These are phyloP conservation scores for Leishmania mexicana DNA, from an alignment of 208 protist species.

Conservation along the genomic window DNA sequence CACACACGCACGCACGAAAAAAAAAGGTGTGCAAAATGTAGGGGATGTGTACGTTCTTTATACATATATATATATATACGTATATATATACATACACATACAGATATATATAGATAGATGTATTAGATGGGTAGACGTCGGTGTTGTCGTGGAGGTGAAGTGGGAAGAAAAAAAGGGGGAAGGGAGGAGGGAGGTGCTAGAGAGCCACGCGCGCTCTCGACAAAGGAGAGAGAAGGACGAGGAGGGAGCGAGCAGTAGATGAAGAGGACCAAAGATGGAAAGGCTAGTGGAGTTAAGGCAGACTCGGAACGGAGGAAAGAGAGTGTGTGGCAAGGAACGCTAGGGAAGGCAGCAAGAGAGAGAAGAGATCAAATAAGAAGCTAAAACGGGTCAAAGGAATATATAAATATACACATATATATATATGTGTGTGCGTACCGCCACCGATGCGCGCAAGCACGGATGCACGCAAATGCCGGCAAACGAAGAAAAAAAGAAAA, in stretches of 20 bases:
- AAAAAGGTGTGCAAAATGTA: background rate
- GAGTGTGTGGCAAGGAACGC: background rate
- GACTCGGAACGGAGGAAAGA: background rate
- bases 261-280: background rate
- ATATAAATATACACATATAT: too few relatives aligned
- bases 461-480: background rate
- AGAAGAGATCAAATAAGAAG: constrained; percentile 14
- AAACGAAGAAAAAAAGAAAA: constrained; percentile 19
- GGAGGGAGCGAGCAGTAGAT: background rate
- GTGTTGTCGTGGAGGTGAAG: background rate
- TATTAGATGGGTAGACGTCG: background rate
- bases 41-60: background rate
- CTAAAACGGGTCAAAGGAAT: constrained; percentile 3
- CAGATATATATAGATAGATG: background rate
- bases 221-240: background rate
- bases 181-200: background rate
- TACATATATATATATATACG: background rate
- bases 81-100: constrained; percentile 1
- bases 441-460: background rate
- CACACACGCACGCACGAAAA: background rate
- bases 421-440: background rate
- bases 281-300: background rate
- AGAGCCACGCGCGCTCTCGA: background rate
- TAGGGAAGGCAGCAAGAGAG: constrained; percentile 1
- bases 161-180: background rate